Base-by-base conservation (phyloP, 2,329 filamentous ascomycete genomes). In the Colletotrichum sp. region DNA sequence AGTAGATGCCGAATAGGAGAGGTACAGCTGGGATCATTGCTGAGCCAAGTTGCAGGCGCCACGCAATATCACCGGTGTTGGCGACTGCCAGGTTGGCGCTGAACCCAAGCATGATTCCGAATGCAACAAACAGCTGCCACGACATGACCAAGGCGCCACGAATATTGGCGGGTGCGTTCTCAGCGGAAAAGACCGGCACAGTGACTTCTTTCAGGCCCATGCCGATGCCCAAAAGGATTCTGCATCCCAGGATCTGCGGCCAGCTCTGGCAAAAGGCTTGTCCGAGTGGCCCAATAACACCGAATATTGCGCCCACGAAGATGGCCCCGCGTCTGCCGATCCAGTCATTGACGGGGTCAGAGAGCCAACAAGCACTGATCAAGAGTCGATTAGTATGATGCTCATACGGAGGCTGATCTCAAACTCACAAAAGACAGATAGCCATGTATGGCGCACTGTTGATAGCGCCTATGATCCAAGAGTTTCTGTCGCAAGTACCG, bases 141-240 rank as follows among this genome's bases (percentile, higher is more conserved):
- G 81, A 83, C 94, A 96, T 96, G 76, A 96, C 94, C 5, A 97
- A 36, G 7, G 86, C 88, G 12, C 89, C 89, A 5, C 89, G 87
- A 69, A 90, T 90, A 24, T 83, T 83, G 4, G 88, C 85, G 0
- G 89, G 89, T 0, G 88, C 83, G 73, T 87, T 89, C 75, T 91
- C 89, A 0, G 89, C 89, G 0, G 88, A 87, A 77, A 86, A 90
- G 16, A 91, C 87, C 0, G 89, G 89, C 0, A 90, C 87, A 0
- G 88, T 89, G 5, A 84, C 83, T 70, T 84, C 83, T 55, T 86
- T 86, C 16, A 90, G 78, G 5, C 91, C 91, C 89, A 93, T 93
- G 4, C 91, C 91, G 30, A 92, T 83, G 7, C 91, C 91, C 7
- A 93, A 85, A 0, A 93, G 79, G 73, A 85, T 81, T 52, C 84